Base-by-base conservation (phyloP, 495 filamentous ascomycete species). In the Lepidopterella palustris region DNA sequence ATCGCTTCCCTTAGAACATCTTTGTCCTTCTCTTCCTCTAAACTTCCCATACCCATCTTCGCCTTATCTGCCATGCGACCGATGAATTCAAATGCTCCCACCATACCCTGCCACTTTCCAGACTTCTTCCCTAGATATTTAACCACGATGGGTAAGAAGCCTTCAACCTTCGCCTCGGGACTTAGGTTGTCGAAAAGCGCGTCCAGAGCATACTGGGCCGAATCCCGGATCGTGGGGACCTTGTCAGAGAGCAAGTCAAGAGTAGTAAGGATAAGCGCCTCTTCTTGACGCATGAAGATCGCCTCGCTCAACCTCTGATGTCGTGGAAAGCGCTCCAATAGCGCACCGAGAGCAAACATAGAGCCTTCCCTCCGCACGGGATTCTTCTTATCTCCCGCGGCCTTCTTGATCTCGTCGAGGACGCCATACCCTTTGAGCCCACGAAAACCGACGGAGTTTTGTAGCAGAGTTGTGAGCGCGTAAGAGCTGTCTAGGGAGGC, bases 71-170 rank as follows among this genome's bases (percentile, higher is more conserved):
- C 92, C 86, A 96, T 92, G 72, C 84, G 88, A 63, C 90, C 89
- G 58, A 99, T 74, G 49, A 96, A 76, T 62, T 83, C 78, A 65
- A 87, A 84, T 21, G 89, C 93, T 54, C 88, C 92, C 39, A 96
- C 87, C 28, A 86, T 87, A 18, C 93, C 92, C 73, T 99, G 93
- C 92, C 92, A 97, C 74, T 97, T 98, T 57, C 87, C 90, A 21
- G 87, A 83, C 55, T 81, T 80, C 71, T 88, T 92, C 69, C 80
- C 78, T 13, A 97, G 77, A 70, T 96, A 96, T 35, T 77, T 68
- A 54, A 80, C 75, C 45, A 97, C 73, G 6, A 82, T 80, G 4
- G 90, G 89, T 29, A 96, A 74, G 21, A 97, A 80, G 13, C 85
- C 89, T 55, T 83, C 83, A 58, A 92, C 86, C 63, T 91, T 79